Percentiles rank a stretch among this genome's conserved stretches.
Evolutionary conservation across 1,284 basidiomycete genomes (phyloP).

Genomic region (Marasmius oreades): DNA sequence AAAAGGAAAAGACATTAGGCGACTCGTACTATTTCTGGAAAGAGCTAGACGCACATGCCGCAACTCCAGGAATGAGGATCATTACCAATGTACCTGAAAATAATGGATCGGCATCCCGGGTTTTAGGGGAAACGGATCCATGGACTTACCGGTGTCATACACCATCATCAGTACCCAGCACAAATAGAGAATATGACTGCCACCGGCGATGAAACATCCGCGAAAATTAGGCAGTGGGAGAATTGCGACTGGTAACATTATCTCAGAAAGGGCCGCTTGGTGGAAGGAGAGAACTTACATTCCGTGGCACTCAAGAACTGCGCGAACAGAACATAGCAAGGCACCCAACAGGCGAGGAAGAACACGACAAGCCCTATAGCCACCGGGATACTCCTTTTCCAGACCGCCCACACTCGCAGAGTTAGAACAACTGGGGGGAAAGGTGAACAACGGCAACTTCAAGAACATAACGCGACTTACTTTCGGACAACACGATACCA

Average conservation of each 20-base stretch:
- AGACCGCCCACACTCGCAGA: constrained; percentile 1
- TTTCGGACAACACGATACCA: background rate
- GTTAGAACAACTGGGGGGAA: background rate
- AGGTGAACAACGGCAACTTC: too few species aligned
- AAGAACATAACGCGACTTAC: background rate
- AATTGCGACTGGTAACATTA: background rate
- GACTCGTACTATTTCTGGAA: too few species aligned
- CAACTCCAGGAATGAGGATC: background rate
- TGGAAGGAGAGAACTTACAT: background rate
- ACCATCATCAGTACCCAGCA: background rate
- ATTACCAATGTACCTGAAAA: background rate
- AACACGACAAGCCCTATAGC: background rate
- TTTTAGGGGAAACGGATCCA: background rate
- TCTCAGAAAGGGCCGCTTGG: background rate
- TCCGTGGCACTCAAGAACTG: background rate
- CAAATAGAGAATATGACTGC: background rate
- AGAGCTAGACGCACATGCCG: background rate
- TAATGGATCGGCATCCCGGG: background rate
- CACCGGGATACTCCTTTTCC: background rate
- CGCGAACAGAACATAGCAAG: background rate
- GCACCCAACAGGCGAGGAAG: constrained; percentile 1
- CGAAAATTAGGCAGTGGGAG: background rate
- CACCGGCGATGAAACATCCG: background rate
- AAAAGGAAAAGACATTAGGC: background rate
- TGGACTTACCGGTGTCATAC: background rate